Evolutionary conservation across 2,329 filamentous ascomycete species (phyloP), one percentile per base, ranked within the genome.

Genomic region (Claviceps pazoutovae): DNA sequence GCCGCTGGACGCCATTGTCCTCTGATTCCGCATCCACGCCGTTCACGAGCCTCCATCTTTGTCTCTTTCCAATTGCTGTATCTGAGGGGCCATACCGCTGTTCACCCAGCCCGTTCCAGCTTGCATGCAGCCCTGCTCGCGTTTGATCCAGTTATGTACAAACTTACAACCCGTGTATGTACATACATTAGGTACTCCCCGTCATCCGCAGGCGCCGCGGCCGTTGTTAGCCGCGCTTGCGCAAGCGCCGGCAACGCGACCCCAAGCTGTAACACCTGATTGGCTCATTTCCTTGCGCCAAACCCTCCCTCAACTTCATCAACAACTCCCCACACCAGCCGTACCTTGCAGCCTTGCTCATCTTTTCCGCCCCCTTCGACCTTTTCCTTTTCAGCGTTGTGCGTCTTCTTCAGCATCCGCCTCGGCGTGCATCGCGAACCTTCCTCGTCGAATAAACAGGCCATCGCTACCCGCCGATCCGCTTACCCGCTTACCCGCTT

Each of bases 241-340:
- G 16, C 43, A 45, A 45, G 43, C 43, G 43, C 43, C 43, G 1
- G 16, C 21, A 44, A 16, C 42, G 14, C 42, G 42, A 14, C 13
- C 26, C n/a, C 30, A 36, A 37, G 14, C 11, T n/a, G 30, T 44
- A 50, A 46, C 43, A 51, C 23, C 44, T 48, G 50, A 51, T 51
- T 51, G 50, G 50, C 26, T 37, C 45, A 14, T 41, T n/a, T 21
- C 8, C 5, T 9, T 48, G 45, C 38, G 21, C 30, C 38, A 51
- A 26, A 38, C 50, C 50, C 48, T 45, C 46, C 50, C 26, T 41
- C 23, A n/a, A 23, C 36, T 23, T 34, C 21, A 30, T 43, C 30
- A 34, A 36, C 21, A 11, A 21, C 16, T 17, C 9, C n/a, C 44
- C 26, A 30, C 44, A 19, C 34, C 30, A 19, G 23, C 21, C 19